Conservation (phyloP, 768 basidiomycete genomes). For the Leccinellum albellum region DNA sequence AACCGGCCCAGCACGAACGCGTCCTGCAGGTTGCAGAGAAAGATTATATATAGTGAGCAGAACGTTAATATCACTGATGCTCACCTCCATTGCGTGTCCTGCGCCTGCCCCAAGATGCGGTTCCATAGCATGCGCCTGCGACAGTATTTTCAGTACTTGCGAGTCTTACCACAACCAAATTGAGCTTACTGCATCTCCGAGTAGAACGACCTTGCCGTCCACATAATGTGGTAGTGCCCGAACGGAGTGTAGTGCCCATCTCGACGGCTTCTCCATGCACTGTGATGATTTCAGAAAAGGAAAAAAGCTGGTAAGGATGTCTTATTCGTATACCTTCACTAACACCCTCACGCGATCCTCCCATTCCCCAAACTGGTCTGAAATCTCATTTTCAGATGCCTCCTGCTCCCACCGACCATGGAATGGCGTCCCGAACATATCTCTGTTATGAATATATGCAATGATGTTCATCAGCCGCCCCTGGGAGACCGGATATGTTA, state of each 20-base stretch:
- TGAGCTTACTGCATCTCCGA: constrained; percentile 46
- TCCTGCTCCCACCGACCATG: constrained; percentile 29
- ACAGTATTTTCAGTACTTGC: background rate
- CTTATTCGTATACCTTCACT: constrained; percentile 6
- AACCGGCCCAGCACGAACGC: constrained; percentile 30
- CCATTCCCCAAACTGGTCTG: constrained; percentile 28
- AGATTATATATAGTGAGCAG: background rate
- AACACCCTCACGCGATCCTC: constrained; percentile 7
- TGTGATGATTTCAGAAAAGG: constrained; percentile 12
- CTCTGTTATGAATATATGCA: constrained; percentile 25
- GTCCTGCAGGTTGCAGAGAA: constrained; percentile 15
- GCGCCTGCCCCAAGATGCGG: constrained; percentile 48
- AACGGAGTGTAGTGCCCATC: constrained; percentile 45
- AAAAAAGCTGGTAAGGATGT: too few species aligned
- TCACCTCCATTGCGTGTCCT: constrained; percentile 49
- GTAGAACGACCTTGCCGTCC: constrained; percentile 38
- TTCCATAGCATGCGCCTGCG: constrained; percentile 45
- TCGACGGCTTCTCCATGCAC: constrained; percentile 35
- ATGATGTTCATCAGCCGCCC: constrained; percentile 36
- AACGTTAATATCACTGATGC: background rate
- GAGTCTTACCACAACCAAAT: background rate
- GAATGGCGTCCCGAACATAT: constrained; percentile 30
- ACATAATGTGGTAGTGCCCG: constrained; percentile 38
- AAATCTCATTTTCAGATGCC: constrained; percentile 31
- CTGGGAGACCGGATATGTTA: constrained; percentile 38